Evolutionary conservation across 176 grass and related monocot genomes (phyloP).

Genomic region (Triticum timopheevii): DNA sequence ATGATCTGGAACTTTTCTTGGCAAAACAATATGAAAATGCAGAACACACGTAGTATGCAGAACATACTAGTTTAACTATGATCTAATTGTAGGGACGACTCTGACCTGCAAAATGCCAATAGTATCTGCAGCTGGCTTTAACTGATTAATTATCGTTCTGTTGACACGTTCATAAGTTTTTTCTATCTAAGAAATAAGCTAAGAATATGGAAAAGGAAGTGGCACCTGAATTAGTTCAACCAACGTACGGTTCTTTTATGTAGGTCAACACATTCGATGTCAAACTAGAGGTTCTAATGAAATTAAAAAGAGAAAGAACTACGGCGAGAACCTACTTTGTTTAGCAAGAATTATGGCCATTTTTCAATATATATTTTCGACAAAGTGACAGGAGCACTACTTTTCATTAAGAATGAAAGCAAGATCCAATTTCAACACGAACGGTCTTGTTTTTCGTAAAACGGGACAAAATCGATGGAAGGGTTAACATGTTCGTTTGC

Average conservation of each 20-base stretch:
- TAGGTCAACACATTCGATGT: conserved; percentile 13
- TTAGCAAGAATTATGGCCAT: background rate
- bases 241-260: background rate
- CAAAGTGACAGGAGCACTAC: background rate
- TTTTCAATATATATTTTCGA: too few relatives aligned
- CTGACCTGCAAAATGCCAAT: background rate
- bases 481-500: too few relatives aligned
- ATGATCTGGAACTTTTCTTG: background rate
- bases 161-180: background rate
- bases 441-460: background rate
- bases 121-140: background rate
- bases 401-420: background rate
- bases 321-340: background rate
- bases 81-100: background rate
- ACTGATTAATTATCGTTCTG: background rate
- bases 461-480: background rate
- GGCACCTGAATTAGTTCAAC: background rate
- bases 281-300: background rate
- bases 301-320: background rate
- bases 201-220: background rate
- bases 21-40: background rate
- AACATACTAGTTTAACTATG: background rate
- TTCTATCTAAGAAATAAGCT: background rate
- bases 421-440: background rate
- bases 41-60: background rate